Evolutionary conservation across 257 asterid genomes (phyloP).

Genomic region (Solanum okadae): DNA sequence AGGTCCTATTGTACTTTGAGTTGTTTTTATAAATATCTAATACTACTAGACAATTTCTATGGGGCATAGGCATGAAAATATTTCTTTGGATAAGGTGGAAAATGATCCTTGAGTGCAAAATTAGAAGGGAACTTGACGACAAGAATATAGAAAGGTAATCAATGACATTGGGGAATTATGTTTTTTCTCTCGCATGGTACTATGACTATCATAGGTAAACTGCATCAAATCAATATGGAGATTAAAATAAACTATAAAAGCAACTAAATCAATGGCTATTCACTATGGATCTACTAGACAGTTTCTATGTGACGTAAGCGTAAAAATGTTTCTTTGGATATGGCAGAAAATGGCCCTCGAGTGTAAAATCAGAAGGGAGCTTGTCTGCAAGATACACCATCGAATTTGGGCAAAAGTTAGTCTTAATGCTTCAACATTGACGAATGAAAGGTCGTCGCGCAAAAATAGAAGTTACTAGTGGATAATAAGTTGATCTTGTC

Average conservation of each 20-base stretch:
- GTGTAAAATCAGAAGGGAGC: background rate
- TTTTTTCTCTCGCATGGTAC: background rate
- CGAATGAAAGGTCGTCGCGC: background rate
- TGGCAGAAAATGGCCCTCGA: background rate
- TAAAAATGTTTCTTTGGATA: background rate
- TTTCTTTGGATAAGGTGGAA: too few relatives aligned
- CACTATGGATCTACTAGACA: background rate
- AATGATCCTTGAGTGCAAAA: too few relatives aligned
- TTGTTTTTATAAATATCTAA: background rate
- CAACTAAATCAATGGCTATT: too few relatives aligned
- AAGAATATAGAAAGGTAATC: background rate
- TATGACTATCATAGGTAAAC: background rate
- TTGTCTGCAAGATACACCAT: background rate
- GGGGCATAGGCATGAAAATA: background rate
- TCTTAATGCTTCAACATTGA: background rate
- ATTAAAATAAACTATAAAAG: too few relatives aligned
- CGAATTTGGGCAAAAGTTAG: too few relatives aligned
- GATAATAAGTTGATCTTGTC: background rate
- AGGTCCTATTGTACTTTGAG: background rate
- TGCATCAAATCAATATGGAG: background rate
- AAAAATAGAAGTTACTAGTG: background rate
- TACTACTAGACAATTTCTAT: background rate
- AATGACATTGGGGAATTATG: background rate
- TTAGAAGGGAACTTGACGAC: background rate
- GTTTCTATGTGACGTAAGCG: background rate